Evolutionary conservation across 2,329 filamentous ascomycete genomes (phyloP), one percentile per base, ranked within the genome.

Genomic region (Alternaria panax): DNA sequence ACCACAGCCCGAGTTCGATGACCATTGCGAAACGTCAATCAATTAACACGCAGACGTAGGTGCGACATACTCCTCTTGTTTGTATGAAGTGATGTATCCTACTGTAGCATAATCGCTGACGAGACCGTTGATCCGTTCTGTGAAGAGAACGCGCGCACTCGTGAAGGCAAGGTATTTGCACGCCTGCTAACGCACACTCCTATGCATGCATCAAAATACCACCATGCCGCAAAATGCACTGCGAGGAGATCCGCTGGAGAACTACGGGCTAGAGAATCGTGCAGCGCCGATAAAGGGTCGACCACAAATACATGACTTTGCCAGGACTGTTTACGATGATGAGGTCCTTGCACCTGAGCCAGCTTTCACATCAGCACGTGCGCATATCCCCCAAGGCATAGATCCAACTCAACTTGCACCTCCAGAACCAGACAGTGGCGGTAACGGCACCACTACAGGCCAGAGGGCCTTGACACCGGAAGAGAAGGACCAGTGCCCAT

Each of bases 211-310:
- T 12, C 12, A 3, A 11, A 14, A 16, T 11, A 14, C 14, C 14
- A 18, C 7, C 16, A 54, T 54, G 43, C 34, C 52, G 9, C 43
- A 20, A 6, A 54, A 46, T 12, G 9, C 11, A 8, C 32, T 34
- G 27, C 53, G 22, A 40, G 30, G 58, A 14, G 45, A 56, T 22
- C 46, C 54, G 11, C 46, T 54, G 7, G 51, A 34, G 16, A 52
- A 50, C 1, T 63, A 61, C 51, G 36, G 36, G 5, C 5, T 38
- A 22, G 51, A 48, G 30, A 59, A 59, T 28, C 20, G 52, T 14
- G 57, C 51, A 32, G 53, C 45, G 14, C 57, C 57, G 5, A 57
- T 57, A 16, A 18, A 8, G 2, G 43, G 28, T 5, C 27, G 16
- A 42, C 25, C 48, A 34, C 30, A 45, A 32, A 7, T 14, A 20